Conservation (phyloP, 108 stramenopile species). For the Nannochloropsis gaditana region DNA sequence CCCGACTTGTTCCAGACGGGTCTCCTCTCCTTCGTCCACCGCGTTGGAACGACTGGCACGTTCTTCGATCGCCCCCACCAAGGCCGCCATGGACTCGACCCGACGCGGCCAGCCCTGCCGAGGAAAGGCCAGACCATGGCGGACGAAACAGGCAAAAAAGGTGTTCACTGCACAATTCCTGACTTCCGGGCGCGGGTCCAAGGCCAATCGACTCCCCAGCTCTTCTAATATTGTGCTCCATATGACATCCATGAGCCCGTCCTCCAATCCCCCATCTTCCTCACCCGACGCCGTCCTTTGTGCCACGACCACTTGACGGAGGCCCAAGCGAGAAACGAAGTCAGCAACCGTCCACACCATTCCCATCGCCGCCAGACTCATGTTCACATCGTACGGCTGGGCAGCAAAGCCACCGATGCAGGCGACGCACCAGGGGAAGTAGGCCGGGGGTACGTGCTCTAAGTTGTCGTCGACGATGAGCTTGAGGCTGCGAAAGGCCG, state of each 20-base stretch:
- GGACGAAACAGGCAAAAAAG: conserved; percentile 78
- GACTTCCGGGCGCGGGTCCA: conserved; percentile 33
- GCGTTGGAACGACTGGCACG: not conserved
- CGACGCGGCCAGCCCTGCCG: not conserved
- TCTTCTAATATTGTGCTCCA: conserved; percentile 34
- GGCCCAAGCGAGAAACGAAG: conserved; percentile 22
- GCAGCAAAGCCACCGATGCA: conserved; percentile 76
- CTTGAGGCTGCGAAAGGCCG: conserved; percentile 74
- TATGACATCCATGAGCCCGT: not conserved
- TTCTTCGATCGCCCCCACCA: not conserved
- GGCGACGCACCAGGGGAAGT: conserved; percentile 61
- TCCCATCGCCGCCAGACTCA: conserved; percentile 68
- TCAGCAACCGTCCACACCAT: conserved; percentile 46
- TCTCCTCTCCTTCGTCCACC: not conserved
- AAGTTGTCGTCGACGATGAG: conserved; percentile 82
- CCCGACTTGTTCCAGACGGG: not conserved
- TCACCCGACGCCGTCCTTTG: not conserved
- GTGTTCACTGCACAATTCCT: conserved; percentile 82
- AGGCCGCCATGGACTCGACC: not conserved
- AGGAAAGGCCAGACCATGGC: conserved; percentile 65
- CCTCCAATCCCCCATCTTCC: conserved; percentile 2
- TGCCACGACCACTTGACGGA: not conserved
- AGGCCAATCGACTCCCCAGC: conserved; percentile 27
- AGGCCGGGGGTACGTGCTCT: conserved; percentile 56
- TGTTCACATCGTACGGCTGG: conserved; percentile 78